A percentile compares a stretch with the other conserved stretches of the same genome.
These are phyloP conservation scores for Starmerella bombicola DNA, from an alignment of 805 yeast genomes.

Conservation along the genomic window DNA sequence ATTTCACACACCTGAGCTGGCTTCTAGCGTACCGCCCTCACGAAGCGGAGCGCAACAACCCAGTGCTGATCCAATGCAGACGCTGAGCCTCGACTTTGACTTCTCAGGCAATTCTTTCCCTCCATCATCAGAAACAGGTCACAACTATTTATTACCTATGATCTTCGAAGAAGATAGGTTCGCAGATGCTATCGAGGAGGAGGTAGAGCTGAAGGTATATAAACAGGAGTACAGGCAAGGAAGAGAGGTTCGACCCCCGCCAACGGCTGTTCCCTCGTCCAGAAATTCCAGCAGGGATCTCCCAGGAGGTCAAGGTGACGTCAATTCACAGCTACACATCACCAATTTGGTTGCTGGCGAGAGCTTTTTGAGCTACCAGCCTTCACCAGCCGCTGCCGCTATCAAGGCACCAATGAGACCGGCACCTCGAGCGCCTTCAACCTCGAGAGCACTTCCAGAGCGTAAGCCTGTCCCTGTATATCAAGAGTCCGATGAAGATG, in stretches of 20 bases:
- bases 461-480: conserved; percentile 19
- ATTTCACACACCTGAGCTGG: neutral
- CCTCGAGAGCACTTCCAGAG: conserved; percentile 12
- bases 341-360: conserved; percentile 18
- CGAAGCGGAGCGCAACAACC: neutral
- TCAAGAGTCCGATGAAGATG: neutral
- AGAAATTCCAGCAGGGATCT: neutral
- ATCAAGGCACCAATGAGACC: conserved; percentile 19
- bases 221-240: conserved; percentile 1
- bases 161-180: conserved; percentile 32
- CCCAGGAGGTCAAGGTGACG: conserved; percentile 7
- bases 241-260: neutral
- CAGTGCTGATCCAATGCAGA: conserved; percentile 5
- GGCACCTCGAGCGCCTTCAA: conserved; percentile 20
- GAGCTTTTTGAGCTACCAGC: conserved; percentile 20
- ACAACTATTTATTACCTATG: conserved; percentile 28
- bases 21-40: neutral
- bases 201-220: conserved; percentile 25
- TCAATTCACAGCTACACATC: conserved; percentile 15
- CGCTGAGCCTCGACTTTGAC: conserved; percentile 5
- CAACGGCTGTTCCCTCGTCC: neutral
- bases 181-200: conserved; percentile 31
- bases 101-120: neutral
- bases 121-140: neutral
- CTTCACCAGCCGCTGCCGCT: conserved; percentile 20